Evolutionary conservation across 176 grass and related monocot genomes (phyloP).

Genomic region (Cenchrus fungigraminus): DNA sequence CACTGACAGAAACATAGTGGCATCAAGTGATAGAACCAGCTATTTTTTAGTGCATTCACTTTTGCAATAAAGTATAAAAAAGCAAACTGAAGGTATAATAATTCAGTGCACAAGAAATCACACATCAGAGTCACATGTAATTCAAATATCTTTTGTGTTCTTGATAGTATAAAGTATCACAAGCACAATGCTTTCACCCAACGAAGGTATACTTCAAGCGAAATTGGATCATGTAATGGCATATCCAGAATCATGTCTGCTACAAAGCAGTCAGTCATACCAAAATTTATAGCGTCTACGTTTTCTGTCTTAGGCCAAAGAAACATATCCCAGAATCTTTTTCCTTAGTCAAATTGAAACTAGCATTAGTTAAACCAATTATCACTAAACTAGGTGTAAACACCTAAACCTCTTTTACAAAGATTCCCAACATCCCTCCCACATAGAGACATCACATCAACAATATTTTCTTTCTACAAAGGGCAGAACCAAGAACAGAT

Average conservation of each 20-base stretch:
- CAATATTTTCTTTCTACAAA: slow-evolving; percentile 25
- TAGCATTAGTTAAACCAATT: slow-evolving; percentile 41
- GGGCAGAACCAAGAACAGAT: slow-evolving; percentile 20
- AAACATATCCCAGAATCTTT: slow-evolving; percentile 15
- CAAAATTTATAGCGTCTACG: not conserved
- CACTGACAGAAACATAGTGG: not conserved
- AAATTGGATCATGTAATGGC: slow-evolving; percentile 8
- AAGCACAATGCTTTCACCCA: not conserved
- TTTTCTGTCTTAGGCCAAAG: not conserved
- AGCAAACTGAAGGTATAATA: slow-evolving; percentile 12
- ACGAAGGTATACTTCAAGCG: not conserved
- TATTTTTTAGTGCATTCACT: slow-evolving; percentile 14
- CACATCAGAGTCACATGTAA: not conserved
- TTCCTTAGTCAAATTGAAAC: not conserved
- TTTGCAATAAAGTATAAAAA: not conserved
- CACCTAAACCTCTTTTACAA: slow-evolving; percentile 14
- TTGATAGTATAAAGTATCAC: slow-evolving; percentile 4
- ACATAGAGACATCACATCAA: slow-evolving; percentile 31
- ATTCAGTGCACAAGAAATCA: slow-evolving; percentile 9
- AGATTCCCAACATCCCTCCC: slow-evolving; percentile 29
- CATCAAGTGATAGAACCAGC: slow-evolving; percentile 15
- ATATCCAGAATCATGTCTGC: slow-evolving; percentile 10
- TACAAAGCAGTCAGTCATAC: not conserved
- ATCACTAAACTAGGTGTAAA: slow-evolving; percentile 27
- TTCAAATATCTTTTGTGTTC: not conserved